Base-by-base conservation (phyloP, 345 rosid genomes). In the Acer campestre region DNA sequence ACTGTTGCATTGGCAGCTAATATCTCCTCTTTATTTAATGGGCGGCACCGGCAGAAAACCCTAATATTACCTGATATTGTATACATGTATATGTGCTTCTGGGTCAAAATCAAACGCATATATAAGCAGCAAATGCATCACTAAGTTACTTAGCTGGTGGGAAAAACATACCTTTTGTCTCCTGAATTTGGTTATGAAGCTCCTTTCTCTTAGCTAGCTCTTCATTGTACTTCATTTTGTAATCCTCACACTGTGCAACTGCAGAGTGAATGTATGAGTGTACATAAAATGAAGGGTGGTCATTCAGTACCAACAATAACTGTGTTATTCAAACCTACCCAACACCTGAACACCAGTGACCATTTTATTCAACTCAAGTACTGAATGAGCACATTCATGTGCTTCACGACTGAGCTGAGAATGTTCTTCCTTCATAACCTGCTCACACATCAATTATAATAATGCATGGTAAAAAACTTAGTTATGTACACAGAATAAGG, bases 31-130 rank as follows among this genome's bases (percentile, higher is more conserved):
- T 86, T 91, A 77, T 82, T 91, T 80, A 86, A 77, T 71, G 99
- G 99, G 14, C 98, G 98, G 71, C 99, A 94, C 7, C 97, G 97
- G 76, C 98, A 94, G 74, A 96, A 96, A 44, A 96, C 99, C 84
- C 98, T 87, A 65, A 96, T 94, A 77, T 94, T 96, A 77, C 99
- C 99, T 96, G 92, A 80, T 63, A 77, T 76, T 77, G 53, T 64
- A 79, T 42, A 75, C 18, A 67, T 11, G 68, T 35, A 66, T 9
- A 17, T 48, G 61, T 66, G 29, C 11, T 46, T 35, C 18, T 10
- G 22, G 40, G 14, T 64, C 20, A 16, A 59, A 55, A 31, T 77
- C 61, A 68, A 68, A 35, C 40, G 10, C 62, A 62, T 10, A 23
- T 48, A 20, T 58, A 65, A 66, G 38, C 65, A 77, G 38, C 8